Base-by-base conservation (phyloP, 495 filamentous ascomycete genomes). In the Hypoxylon trugodes region DNA sequence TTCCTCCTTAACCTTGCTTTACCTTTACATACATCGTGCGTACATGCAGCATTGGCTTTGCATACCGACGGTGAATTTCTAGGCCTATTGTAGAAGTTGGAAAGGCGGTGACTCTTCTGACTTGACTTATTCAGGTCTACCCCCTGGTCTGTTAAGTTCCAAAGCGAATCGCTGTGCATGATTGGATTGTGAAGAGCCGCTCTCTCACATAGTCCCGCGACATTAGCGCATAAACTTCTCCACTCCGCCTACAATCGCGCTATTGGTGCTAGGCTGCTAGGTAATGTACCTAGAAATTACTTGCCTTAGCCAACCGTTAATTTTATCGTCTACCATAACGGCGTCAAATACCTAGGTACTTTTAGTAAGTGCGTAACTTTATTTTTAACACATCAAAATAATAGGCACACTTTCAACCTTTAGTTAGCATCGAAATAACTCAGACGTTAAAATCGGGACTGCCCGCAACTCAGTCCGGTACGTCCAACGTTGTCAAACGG, bases 221-320 rank as follows among this genome's bases (percentile, higher is more conserved):
- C 52, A 49, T 61, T 53, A 61, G 47, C 40, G 64, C 64, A 67
- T 67, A 47, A 67, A 41, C 28, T 40, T 56, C 55, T 33, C 62
- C 62, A 66, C 62, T 36, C 15, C 43, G 24, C 36, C 19, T 50
- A 9, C 30, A 32, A 32, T 55, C 53, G 25, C 26, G 48, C 45
- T 57, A 47, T 46, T 24, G n/a, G n/a, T n/a, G n/a, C n/a, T n/a
- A n/a, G n/a, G n/a, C n/a, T n/a, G n/a, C n/a, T n/a, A n/a, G n/a
- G n/a, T n/a, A n/a, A n/a, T n/a, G n/a, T n/a, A n/a, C n/a, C n/a
- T n/a, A n/a, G n/a, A n/a, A n/a, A 21, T 33, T 6, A 21, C 28
- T 24, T 59, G 48, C 48, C 21, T 54, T 54, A 33, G 24, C 36
- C 25, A 54, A 32, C 24, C 16, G n/a, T n/a, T n/a, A n/a, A n/a